phyloP scores from a whole-genome alignment of 805 yeast species.

The Jamesozyma jinghongensis region DNA sequence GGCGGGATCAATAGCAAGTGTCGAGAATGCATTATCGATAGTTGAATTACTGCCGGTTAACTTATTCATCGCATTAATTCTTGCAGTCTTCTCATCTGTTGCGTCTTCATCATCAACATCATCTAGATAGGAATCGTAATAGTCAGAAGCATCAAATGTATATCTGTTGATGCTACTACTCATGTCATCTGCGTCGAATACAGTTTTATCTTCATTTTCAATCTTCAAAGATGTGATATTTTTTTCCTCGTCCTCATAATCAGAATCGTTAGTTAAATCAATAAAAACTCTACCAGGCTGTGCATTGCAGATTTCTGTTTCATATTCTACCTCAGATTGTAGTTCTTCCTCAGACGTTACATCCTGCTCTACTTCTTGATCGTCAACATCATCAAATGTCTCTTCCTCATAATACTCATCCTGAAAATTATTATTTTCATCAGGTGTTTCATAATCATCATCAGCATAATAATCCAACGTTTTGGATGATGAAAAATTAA shows the following conservation, averaged over 20 bases:
- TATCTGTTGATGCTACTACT: constrained; percentile 7
- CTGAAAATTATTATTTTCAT: constrained; percentile 6
- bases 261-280: constrained; percentile 1
- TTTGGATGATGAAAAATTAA: constrained; percentile 24
- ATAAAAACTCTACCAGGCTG: background rate
- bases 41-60: constrained; percentile 6
- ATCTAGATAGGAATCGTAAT: constrained; percentile 8
- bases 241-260: background rate
- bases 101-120: constrained; percentile 10
- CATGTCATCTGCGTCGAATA: background rate
- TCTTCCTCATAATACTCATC: constrained; percentile 1
- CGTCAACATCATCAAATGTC: constrained; percentile 1
- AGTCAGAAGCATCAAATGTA: constrained; percentile 4
- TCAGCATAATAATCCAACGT: constrained; percentile 10
- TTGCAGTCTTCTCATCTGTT: constrained; percentile 9
- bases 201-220: background rate
- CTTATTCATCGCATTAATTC: constrained; percentile 11
- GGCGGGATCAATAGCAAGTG: background rate
- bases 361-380: background rate
- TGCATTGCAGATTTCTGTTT: background rate
- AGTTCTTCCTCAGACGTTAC: background rate
- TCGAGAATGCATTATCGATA: background rate
- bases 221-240: background rate
- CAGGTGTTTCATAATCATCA: constrained; percentile 4
- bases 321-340: background rate